These are phyloP conservation scores for Polyplosphaeria fusca DNA, from an alignment of 495 filamentous ascomycete species.

Conservation along the genomic window DNA sequence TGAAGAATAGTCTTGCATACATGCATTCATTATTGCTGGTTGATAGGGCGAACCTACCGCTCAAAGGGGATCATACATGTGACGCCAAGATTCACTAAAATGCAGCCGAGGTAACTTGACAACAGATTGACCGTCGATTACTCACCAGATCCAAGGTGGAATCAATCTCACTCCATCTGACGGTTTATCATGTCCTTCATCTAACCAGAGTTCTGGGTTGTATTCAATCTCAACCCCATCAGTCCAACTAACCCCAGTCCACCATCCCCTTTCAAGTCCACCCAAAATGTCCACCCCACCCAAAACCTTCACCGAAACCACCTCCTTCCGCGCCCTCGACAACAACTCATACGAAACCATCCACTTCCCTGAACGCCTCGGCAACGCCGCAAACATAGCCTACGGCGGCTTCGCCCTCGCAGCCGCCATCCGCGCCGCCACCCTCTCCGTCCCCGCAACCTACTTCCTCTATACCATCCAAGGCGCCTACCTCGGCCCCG, in stretches of 20 bases:
- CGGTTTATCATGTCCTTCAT: no score
- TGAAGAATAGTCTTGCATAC: no score
- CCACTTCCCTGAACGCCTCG: conserved; percentile 19
- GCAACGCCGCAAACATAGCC: conserved; percentile 26
- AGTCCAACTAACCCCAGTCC: no score
- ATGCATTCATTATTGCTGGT: no score
- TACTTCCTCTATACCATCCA: conserved; percentile 30
- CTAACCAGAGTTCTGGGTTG: no score
- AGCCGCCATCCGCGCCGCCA: conserved; percentile 17
- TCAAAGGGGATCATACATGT: no score
- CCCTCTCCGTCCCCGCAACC: conserved; percentile 4
- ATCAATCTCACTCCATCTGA: no score
- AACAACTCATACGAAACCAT: conserved; percentile 3
- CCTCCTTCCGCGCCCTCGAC: neutral
- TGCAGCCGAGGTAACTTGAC: neutral
- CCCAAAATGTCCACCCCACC: neutral
- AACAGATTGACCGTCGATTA: no score
- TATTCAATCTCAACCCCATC: no score
- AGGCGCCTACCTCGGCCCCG: conserved; percentile 31
- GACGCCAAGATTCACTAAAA: neutral
- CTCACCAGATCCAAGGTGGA: no score
- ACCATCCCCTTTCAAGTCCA: no score
- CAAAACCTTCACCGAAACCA: conserved; percentile 5
- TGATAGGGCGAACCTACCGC: no score
- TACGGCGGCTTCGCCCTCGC: conserved; percentile 33